Evolutionary conservation across 345 rosid species (phyloP), one percentile per base, ranked within the genome.

Genomic region (Capsella bursapastoris): DNA sequence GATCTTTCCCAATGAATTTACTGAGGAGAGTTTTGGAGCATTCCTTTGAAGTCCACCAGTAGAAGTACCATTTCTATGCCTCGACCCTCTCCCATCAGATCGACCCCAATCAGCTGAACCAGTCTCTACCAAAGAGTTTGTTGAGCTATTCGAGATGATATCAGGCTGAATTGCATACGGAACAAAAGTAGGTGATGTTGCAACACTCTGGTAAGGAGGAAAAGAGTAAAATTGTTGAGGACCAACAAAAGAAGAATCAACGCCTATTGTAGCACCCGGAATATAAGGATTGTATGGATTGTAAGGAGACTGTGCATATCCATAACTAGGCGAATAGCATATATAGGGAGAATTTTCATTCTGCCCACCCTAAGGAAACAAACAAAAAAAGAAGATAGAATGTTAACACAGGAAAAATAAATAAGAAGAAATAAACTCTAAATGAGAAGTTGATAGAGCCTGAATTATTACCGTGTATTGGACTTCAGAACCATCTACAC

Each of bases 261-360:
- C 84, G 59, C 91, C 90, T 52, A 88, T 71, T 70, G 83, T 32
- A 43, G 97, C 96, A 57, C 96, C 97, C 37, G 98, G 95, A 66
- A 92, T 87, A 80, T 89, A 90, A 66, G 97, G 95, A 78, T 94
- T 90, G 82, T 83, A 91, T 52, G 96, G 97, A 83, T 94, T 88
- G 81, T 88, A 92, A 76, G 96, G 85, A 81, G 96, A 84, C 80
- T 94, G 90, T 73, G 89, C 90, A 83, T 84, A 88, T 75, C 89
- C 98, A 81, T 86, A 87, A 78, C 82, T 80, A 66, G 98, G 96
- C 18, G 97, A 78, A 80, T 86, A 89, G 86, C 84, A 94, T 80
- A 90, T 79, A 82, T 82, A 94, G 66, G 97, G 97, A 75, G 84
- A 84, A 84, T 52, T 83, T 82, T 94, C 97, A 80, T 78, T 84